phyloP scores from a whole-genome alignment of 2,329 filamentous ascomycete genomes.

The Botrytis elliptica region DNA sequence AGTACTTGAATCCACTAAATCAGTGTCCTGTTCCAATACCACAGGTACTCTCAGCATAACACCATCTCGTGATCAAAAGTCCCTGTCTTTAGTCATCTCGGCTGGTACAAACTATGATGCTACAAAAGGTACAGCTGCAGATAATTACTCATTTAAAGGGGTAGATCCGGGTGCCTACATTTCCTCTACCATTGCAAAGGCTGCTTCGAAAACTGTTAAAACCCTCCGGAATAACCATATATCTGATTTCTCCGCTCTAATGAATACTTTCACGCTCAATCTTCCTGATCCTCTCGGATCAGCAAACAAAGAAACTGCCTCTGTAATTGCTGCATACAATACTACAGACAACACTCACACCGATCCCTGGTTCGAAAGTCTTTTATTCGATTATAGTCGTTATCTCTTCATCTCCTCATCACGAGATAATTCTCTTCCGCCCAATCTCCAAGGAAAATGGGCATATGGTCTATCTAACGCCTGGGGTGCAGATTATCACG shows the following conservation, averaged over 20 bases:
- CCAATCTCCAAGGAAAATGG: slow-evolving; percentile 59
- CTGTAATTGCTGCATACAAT: slow-evolving; percentile 40
- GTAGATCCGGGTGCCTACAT: slow-evolving; percentile 46
- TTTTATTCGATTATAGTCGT: slow-evolving; percentile 54
- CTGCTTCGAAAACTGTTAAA: slow-evolving; percentile 39
- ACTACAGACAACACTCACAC: slow-evolving; percentile 43
- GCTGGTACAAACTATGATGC: slow-evolving; percentile 52
- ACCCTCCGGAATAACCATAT: slow-evolving; percentile 42
- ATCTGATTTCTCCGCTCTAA: slow-evolving; percentile 45
- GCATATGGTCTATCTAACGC: slow-evolving; percentile 45
- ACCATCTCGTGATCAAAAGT: slow-evolving; percentile 29
- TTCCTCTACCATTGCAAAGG: slow-evolving; percentile 35
- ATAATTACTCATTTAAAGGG: slow-evolving; percentile 50
- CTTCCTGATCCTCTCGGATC: slow-evolving; percentile 48
- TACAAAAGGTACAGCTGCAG: slow-evolving; percentile 46
- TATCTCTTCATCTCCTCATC: slow-evolving; percentile 57
- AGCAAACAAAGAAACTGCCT: slow-evolving; percentile 42
- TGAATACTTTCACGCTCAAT: slow-evolving; percentile 44
- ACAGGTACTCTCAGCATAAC: slow-evolving; percentile 38
- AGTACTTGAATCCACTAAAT: slow-evolving; percentile 30
- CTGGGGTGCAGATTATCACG: slow-evolving; percentile 57
- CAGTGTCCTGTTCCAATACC: slow-evolving; percentile 26
- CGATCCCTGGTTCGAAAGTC: slow-evolving; percentile 52
- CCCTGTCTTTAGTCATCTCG: slow-evolving; percentile 45
- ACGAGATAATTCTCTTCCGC: slow-evolving; percentile 50